Base-by-base conservation (phyloP, 2,329 filamentous ascomycete genomes). In the Chrysoporthe deuterocubensis region DNA sequence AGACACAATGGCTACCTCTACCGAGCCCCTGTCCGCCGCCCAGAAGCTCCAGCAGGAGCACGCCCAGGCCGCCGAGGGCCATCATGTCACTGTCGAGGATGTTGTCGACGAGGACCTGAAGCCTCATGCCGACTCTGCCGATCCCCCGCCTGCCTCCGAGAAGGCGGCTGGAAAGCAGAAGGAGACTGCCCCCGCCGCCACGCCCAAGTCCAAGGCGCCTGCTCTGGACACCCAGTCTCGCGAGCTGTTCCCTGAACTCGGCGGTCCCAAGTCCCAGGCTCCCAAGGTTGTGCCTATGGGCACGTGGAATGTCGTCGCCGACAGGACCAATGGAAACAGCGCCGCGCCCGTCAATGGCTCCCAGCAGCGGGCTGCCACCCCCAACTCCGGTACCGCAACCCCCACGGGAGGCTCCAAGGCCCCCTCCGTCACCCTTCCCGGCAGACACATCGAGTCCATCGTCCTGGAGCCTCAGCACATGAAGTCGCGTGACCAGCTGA, bases 161-260 rank as follows among this genome's bases (percentile, higher is more conserved):
- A 92, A 91, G 79, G 85, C 88, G 69, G 87, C 87, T 57, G 88
- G 87, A 64, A 93, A 92, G 82, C 88, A 91, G 76, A 90, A 90
- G 77, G 67, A 69, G 67, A 54, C 68, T 40, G 44, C 65, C 62
- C 50, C 67, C 18, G 65, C 62, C 54, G 40, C 65, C n/a, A 21
- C 65, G n/a, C 52, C 62, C 26, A 84, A 60, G 40, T 13, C 83
- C 46, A 77, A 56, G 70, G 54, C 79, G 43, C 79, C 81, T 56
- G 74, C 84, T 64, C 82, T 97, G 70, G 93, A 98, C 79, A 94
- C 93, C 26, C 87, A 92, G 75, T 97, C 93, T 21, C 92, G 96
- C 76, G 94, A 98, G 80, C 84, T 92, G 69, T 99, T 99, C 85
- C 96, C 96, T n/a, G 90, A 94, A 73, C 87, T 99, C 59, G 95